Evolutionary conservation across 345 rosid genomes (phyloP), one percentile per base, ranked within the genome.

Genomic region (Pelargonium nanum): DNA sequence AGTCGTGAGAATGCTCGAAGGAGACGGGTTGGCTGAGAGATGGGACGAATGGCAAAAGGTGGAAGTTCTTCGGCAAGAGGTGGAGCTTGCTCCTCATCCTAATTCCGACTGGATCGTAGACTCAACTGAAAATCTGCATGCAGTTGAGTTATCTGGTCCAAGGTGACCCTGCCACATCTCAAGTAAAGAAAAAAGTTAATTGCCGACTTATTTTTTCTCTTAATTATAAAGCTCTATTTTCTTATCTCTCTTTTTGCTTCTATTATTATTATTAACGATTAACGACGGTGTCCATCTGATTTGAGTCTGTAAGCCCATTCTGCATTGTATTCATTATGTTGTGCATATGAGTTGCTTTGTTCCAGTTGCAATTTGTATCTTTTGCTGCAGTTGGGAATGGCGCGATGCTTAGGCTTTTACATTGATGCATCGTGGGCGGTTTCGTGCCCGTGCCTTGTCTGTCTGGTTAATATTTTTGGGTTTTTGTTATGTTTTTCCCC

Each of bases 31-130:
- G 66, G 94, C 85, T 0, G 97, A 92, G 80, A 80, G 72, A 69
- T 92, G 98, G 98, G 98, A 92, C 28, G 96, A 89, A 68, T 92
- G 95, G 98, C 98, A 87, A 57, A 89, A 85, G 75, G 89, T 84
- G n/a, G 97, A 92, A 68, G 87, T 87, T 24, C 84, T 82, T 57
- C 83, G 96, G 44, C 91, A 87, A 74, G 97, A 92, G 61, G 77
- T 84, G 22, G 94, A 92, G 57, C 74, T 89, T 24, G 77, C 78
- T 25, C 89, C 89, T 0, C 88, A 84, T 77, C 85, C 81, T 28
- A 74, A 68, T 65, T 87, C 96, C 5, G 94, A 87, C 73, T 92
- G 97, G 98, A 81, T 89, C 1, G 72, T 87, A 5, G 94, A 89
- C 83, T 89, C 98, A 9, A 92, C 97, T 3, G 91, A 87, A 60